Evolutionary conservation across 148 eudicot species (phyloP), one percentile per base, ranked within the genome.

Genomic region (Cornus controversa): DNA sequence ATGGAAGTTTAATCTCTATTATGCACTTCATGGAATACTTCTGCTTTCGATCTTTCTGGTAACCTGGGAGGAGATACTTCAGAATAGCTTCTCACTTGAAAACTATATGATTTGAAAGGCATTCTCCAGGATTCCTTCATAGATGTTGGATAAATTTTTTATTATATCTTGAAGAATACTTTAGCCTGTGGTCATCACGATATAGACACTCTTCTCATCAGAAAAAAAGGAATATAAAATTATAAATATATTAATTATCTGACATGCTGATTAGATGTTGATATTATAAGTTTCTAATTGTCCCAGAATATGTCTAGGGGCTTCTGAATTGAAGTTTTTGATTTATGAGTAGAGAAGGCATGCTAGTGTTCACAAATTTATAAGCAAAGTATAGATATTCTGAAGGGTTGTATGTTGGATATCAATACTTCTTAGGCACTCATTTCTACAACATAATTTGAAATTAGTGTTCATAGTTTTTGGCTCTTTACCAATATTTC

Each of bases 321-420:
- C 29, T 63, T 40, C 58, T 40, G 77, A 64, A 57, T 31, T 60
- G 68, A n/a, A 40, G 3, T 25, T 54, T 26, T 31, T 75, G 25
- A 47, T 47, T 66, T 66, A 26, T 66, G 50, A 29, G 40, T 66
- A 22, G 24, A 66, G 78, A 22, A 54, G 37, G 34, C 76, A 78
- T 65, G 66, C 66, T 78, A 23, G 14, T 23, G 27, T 26, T 72
- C 60, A 27, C 36, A 72, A 31, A 28, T 62, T 18, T 10, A 14
- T 54, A 16, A 45, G 50, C 50, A 45, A 45, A 45, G 50, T 8
- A 45, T 11, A 45, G 13, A 1, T 31, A 31, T 31, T 45, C 11
- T 45, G 13, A 8, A 45, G 50, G 1, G 10, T 7, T 45, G 50
- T 45, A 3, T 45, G 50, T 8, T 45, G 13, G 50, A 45, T 11